Evolutionary conservation across 768 basidiomycete species (phyloP), one percentile per base, ranked within the genome.

Genomic region (Trametes cingulata): DNA sequence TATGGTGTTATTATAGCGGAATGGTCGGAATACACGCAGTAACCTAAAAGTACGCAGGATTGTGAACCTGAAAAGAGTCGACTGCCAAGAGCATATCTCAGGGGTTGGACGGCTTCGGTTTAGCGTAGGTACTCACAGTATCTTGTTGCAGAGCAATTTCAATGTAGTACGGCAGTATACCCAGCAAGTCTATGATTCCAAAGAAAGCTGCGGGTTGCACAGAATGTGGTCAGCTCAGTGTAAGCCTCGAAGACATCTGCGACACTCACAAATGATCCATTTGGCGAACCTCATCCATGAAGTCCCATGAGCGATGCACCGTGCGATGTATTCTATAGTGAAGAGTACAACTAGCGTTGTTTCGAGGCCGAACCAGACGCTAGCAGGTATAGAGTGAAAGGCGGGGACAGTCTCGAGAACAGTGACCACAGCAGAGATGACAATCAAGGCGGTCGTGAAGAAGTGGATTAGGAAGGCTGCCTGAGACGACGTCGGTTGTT

Each of bases 21-120:
- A 96, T 0, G 94, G 92, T 47, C 91, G 78, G 74, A 96, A 97
- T 7, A 95, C 93, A 20, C 94, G 85, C 24, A 95, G 73, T 2
- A 96, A 81, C 33, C 94, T 87, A 73, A 95, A 95, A 75, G 93
- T 93, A 39, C 94, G 81, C 36, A 97, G 76, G 56, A 96, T 95
- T 0, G 93, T 93, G 71, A 95, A 97, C 17, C 94, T 82, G 74
- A 95, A 96, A 53, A 93, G 78, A 35, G 89, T 88, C 4, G 91
- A 88, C 90, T 93, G 69, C n/a, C n/a, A n/a, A 6, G 33, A 52
- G 41, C 33, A 43, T 20, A 41, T 55, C 56, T 42, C 6, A 52
- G 36, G 29, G 25, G 29, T 40, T 45, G 39, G 45, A 33, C 25
- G n/a, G 55, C 19, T 3, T 15, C 12, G 25, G 15, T 45, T 33